A percentile compares a stretch with the other conserved stretches of the same genome.
phyloP scores from a whole-genome alignment of 305 asterid genomes.

The Fraxinus ornus region DNA sequence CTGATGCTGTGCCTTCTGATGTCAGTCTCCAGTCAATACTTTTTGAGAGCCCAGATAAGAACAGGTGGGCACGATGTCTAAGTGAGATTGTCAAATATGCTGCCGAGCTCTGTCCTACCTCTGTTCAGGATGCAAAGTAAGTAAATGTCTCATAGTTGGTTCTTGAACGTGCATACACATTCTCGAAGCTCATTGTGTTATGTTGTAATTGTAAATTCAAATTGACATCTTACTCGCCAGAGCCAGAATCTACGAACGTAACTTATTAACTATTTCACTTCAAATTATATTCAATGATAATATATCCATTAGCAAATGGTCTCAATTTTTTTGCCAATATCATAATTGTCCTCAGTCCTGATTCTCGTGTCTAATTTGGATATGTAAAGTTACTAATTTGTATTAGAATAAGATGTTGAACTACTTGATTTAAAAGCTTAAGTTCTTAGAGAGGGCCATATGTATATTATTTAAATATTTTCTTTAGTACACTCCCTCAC shows the following conservation, averaged over 20 bases:
- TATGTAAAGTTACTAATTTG: conserved; percentile 6
- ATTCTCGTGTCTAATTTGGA: conserved; percentile 15
- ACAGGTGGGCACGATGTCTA: conserved; percentile 97
- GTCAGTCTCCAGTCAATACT: conserved; percentile 90
- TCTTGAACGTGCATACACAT: too few species aligned
- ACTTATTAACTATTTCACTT: conserved; percentile 1
- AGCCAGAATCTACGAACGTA: conserved; percentile 3
- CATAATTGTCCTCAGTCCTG: not conserved
- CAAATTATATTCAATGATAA: not conserved
- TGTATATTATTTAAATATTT: not conserved
- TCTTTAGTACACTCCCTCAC: not conserved
- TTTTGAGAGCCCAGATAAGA: conserved; percentile 96
- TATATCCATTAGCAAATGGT: not conserved
- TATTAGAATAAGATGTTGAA: not conserved
- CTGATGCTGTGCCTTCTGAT: conserved; percentile 93
- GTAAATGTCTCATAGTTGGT: conserved; percentile 12
- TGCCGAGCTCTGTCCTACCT: conserved; percentile 88
- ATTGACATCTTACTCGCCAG: conserved; percentile 16
- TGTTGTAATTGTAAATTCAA: conserved; percentile 14
- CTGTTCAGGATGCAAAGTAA: conserved; percentile 98
- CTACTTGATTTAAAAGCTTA: not conserved
- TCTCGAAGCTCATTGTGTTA: not conserved
- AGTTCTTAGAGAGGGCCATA: not conserved
- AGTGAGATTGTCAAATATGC: conserved; percentile 95
- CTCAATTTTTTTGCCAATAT: conserved; percentile 8